Percentiles rank a stretch among this genome's conserved stretches.
These are phyloP conservation scores for Stemphylium vesicarium DNA, from an alignment of 2,329 filamentous ascomycete species.

Conservation along the genomic window DNA sequence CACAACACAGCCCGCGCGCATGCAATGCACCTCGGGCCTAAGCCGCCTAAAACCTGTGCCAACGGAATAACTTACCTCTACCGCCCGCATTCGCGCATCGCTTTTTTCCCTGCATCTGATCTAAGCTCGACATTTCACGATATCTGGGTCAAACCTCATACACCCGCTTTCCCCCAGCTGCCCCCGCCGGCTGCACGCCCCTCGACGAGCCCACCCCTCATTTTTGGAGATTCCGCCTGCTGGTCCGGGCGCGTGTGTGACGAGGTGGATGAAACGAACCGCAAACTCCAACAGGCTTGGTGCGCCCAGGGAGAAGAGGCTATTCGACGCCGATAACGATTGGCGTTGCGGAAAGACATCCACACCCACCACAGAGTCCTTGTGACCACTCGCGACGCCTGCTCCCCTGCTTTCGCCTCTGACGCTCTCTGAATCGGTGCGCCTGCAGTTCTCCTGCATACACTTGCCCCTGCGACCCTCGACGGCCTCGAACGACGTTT, in stretches of 20 bases:
- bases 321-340: constrained; percentile 31
- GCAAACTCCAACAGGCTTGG: constrained; percentile 32
- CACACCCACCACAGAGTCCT: constrained; percentile 21
- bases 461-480: neutral
- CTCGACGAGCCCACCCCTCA: constrained; percentile 31
- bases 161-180: constrained; percentile 11
- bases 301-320: constrained; percentile 26
- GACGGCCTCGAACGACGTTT: too few relatives aligned
- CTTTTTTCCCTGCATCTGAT: constrained; percentile 28
- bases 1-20: constrained; percentile 18
- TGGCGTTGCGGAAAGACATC: constrained; percentile 23
- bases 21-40: constrained; percentile 30
- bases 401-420: constrained; percentile 23
- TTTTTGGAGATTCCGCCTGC: constrained; percentile 28
- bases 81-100: constrained; percentile 23
- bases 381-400: constrained; percentile 34
- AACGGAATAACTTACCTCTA: constrained; percentile 24
- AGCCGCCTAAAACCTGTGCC: constrained; percentile 23
- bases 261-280: constrained; percentile 35
- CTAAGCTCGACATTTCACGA: constrained; percentile 24
- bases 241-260: constrained; percentile 38
- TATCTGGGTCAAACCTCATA: constrained; percentile 6
- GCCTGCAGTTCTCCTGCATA: constrained; percentile 24
- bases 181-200: constrained; percentile 11
- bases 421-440: constrained; percentile 21